Evolutionary conservation across 1,139 yeast genomes (phyloP), one percentile per base, ranked within the genome.

Genomic region (Debaryomycetaceae sp.): DNA sequence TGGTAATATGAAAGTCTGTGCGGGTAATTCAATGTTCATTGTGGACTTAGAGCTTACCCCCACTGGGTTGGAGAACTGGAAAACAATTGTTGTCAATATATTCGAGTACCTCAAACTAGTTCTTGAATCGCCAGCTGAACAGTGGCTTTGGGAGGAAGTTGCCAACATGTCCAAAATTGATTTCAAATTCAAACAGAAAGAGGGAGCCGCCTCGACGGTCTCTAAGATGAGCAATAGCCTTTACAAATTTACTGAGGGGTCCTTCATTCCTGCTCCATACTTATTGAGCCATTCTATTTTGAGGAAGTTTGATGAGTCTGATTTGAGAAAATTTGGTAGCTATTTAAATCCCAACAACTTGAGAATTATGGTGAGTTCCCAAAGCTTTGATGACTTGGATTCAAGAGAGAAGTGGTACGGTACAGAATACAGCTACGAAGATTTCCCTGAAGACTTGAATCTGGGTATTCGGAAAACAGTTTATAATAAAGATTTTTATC

Each of bases 341-440:
- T 70, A 71, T 48, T 69, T 93, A 46, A 75, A 59, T 38, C 75
- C 83, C 0, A 71, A 76, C 24, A 89, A 87, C 55, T 78, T 85
- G 52, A 75, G 91, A 50, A 70, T 81, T 7, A 69, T 76, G 34
- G 61, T 91, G 37, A 71, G 83, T 7, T 76, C 87, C 0, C 81
- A 78, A 52, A 65, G 66, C 6, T 63, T 78, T 29, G 60, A 66
- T 4, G 68, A 63, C 3, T 67, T 77, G 31, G 65, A 71, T 41
- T 50, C 65, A 20, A 70, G 56, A 13, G 99, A 93, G 62, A 73
- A 80, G 56, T 91, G 97, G 97, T 93, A 93, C 58, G 97, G 96
- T 5, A 89, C 98, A 0, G 85, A 86, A 52, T 87, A 89, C 58
- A 66, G 78, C 3, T 64, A 76, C 38, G 72, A 68, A 17, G 67